Conservation (phyloP, 2,329 filamentous ascomycete genomes). For the Ophiostoma perfectum region DNA sequence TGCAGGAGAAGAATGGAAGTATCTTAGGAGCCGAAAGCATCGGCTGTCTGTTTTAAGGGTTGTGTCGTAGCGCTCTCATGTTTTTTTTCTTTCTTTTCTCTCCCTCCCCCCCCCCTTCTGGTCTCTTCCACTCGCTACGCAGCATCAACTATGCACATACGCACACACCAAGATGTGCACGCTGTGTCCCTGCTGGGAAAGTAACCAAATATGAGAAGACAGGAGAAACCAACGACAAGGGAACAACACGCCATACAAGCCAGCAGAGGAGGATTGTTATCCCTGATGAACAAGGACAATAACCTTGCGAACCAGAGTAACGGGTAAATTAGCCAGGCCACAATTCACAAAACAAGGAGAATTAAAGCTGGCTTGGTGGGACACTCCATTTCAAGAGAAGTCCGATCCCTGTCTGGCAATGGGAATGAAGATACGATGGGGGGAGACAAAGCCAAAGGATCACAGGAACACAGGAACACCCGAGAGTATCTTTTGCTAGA, state of each 20-base stretch:
- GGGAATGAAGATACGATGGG: not conserved
- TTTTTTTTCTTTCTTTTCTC: too few relatives aligned
- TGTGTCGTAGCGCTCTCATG: too few relatives aligned
- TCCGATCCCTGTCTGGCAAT: not conserved
- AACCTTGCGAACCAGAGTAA: not conserved
- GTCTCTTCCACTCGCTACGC: too few relatives aligned
- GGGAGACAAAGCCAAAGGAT: not conserved
- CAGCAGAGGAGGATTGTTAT: not conserved
- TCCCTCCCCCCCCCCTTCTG: too few relatives aligned
- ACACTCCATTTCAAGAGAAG: not conserved
- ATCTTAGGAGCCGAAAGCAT: too few relatives aligned
- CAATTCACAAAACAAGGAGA: not conserved
- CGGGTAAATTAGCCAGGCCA: slow-evolving; percentile 7
- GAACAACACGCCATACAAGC: not conserved
- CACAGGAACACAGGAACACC: not conserved
- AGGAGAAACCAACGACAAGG: not conserved
- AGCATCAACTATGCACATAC: too few relatives aligned
- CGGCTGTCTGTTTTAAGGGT: too few relatives aligned
- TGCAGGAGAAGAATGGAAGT: too few relatives aligned
- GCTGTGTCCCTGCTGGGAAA: not conserved
- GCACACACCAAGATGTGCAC: not conserved
- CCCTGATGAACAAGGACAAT: not conserved
- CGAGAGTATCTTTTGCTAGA: not conserved
- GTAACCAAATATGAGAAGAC: not conserved
- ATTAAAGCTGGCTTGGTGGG: not conserved